Conservation (phyloP, 495 filamentous ascomycete species). For the Beverwykella pulmonaria region DNA sequence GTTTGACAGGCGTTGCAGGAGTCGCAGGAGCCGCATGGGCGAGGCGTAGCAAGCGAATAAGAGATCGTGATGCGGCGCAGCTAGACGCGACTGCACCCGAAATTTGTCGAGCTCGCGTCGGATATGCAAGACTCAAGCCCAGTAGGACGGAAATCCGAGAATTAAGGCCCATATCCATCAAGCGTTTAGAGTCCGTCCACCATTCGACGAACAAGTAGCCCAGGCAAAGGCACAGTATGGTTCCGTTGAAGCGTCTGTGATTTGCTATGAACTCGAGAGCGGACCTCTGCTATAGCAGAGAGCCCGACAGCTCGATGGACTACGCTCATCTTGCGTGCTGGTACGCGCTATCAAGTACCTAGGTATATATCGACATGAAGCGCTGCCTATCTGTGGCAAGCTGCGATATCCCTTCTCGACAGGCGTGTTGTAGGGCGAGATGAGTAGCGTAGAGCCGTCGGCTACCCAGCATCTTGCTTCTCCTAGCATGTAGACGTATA, state of each 20-base stretch:
- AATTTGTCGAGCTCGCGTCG: slow-evolving; percentile 6
- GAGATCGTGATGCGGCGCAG: not conserved
- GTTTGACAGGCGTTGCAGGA: not conserved
- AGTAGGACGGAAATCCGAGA: not conserved
- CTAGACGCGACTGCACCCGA: slow-evolving; percentile 2
- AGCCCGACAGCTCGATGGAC: slow-evolving; percentile 28
- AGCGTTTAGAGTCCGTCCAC: not conserved
- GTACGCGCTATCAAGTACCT: slow-evolving; percentile 66
- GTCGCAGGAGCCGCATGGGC: not conserved
- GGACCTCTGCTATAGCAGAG: slow-evolving; percentile 19
- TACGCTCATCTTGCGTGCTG: slow-evolving; percentile 43
- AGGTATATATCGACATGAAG: slow-evolving; percentile 67
- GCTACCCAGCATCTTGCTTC: slow-evolving; percentile 21
- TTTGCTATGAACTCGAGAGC: slow-evolving; percentile 41
- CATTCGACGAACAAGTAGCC: slow-evolving; percentile 27
- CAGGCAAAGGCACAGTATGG: slow-evolving; percentile 36
- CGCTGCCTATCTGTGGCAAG: slow-evolving; percentile 59
- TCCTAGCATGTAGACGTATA: slow-evolving; percentile 12
- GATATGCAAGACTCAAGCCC: not conserved
- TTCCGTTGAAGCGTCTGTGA: slow-evolving; percentile 41
- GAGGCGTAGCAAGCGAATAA: slow-evolving; percentile 17
- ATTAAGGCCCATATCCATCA: slow-evolving; percentile 1
- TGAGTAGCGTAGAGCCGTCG: slow-evolving; percentile 32
- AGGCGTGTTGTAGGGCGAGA: slow-evolving; percentile 24
- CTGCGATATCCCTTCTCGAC: slow-evolving; percentile 51